These are phyloP conservation scores for Hanseniaspora jakobsenii DNA, from an alignment of 805 yeast species.

Conservation along the genomic window DNA sequence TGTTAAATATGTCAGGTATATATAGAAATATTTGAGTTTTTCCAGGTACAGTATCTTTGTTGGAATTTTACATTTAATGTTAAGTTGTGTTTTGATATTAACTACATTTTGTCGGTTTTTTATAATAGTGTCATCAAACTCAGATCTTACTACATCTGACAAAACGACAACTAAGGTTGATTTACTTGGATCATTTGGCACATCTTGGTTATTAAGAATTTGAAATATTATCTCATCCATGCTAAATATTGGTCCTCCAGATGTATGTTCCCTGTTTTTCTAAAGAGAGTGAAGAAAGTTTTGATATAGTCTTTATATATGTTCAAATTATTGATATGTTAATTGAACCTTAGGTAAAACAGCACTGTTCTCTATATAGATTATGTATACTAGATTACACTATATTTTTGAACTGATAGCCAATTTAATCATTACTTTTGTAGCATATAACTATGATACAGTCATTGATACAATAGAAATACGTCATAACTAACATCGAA, in stretches of 20 bases:
- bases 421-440: too few relatives aligned
- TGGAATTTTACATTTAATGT: constrained; percentile 29
- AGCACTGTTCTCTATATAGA: too few relatives aligned
- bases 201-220: neutral
- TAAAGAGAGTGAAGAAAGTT: too few relatives aligned
- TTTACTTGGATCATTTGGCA: neutral
- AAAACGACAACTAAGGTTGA: neutral
- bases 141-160: constrained; percentile 1
- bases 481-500: too few relatives aligned
- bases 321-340: too few relatives aligned
- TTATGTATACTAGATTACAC: too few relatives aligned
- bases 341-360: too few relatives aligned
- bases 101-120: neutral
- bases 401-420: too few relatives aligned
- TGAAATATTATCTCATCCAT: constrained; percentile 6
- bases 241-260: too few relatives aligned
- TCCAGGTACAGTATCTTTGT: constrained; percentile 22
- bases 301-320: too few relatives aligned
- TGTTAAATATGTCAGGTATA: constrained; percentile 27
- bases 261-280: neutral
- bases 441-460: too few relatives aligned
- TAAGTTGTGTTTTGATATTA: neutral
- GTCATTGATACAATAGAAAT: too few relatives aligned
- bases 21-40: constrained; percentile 25
- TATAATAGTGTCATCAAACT: neutral